Conservation (phyloP, 768 basidiomycete genomes). For the Peribolospora baueri region DNA sequence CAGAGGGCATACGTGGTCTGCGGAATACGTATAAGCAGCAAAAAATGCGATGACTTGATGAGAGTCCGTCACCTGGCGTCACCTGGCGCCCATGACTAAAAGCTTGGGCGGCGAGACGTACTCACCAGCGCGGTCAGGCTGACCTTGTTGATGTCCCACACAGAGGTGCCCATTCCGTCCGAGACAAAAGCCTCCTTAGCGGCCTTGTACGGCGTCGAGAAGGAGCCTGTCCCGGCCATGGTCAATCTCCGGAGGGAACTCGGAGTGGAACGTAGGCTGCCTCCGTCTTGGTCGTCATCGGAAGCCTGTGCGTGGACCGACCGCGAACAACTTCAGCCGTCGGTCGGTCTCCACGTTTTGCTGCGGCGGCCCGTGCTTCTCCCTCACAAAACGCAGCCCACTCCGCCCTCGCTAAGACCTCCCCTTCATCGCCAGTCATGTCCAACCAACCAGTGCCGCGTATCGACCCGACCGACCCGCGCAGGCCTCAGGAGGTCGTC, state of each 20-base stretch:
- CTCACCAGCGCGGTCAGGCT: conserved; percentile 41
- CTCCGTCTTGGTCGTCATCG: no score
- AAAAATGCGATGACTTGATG: not conserved
- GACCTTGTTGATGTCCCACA: conserved; percentile 42
- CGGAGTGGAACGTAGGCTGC: not conserved
- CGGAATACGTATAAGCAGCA: not conserved
- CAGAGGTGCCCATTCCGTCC: conserved; percentile 41
- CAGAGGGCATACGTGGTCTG: conserved; percentile 53
- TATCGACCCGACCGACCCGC: not conserved
- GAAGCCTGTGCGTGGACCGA: not conserved
- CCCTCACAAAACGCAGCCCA: not conserved
- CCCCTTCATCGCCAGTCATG: not conserved
- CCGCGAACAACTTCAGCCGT: not conserved
- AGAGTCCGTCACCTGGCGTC: not conserved
- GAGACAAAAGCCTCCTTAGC: conserved; percentile 67
- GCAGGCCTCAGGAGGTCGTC: no score
- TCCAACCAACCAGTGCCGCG: not conserved
- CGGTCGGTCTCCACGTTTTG: not conserved
- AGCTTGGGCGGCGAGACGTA: conserved; percentile 4
- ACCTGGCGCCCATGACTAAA: not conserved
- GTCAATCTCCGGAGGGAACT: not conserved
- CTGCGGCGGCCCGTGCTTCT: not conserved
- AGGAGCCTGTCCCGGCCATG: not conserved
- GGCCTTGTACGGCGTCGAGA: conserved; percentile 33
- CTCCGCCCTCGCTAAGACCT: not conserved